Evolutionary conservation across 208 protist genomes (phyloP), one percentile per base, ranked within the genome.

Genomic region (Novymonas esmeraldas): DNA sequence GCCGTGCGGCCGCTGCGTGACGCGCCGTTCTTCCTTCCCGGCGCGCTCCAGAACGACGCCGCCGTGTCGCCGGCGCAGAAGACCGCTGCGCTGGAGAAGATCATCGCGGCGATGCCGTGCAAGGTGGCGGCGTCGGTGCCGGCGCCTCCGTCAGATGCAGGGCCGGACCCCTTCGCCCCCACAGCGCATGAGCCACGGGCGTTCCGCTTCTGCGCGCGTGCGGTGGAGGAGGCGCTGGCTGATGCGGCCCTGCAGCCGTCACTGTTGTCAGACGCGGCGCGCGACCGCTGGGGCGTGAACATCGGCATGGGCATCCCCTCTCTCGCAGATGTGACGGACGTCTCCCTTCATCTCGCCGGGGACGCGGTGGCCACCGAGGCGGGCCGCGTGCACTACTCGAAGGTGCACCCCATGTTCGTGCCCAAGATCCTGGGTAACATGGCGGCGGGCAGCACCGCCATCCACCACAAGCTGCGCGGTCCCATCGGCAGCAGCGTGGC

Each of bases 361-460:
- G 65, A 54, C 28, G 44, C 56, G 38, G 46, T 56, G 2, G 56
- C 48, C 55, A 24, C 29, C 39, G 22, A 61, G 0, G 22, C 9
- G 7, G 68, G 55, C 6, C 45, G 39, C 45, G 28, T 73, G 56
- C 76, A 85, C 39, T 76, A 86, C 54, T 85, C 81, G 70, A 82
- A 58, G 42, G 78, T 99, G 55, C 84, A 87, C 58, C 95, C 97
- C 2, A 86, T 95, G 39, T 99, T 99, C 69, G 87, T 99, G 18
- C 98, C 98, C 3, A 94, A 96, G 62, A 98, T 99, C 24, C 73
- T 99, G 18, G 95, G 97, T n/a, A 99, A 99, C 82, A 98, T 98
- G 85, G 88, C 93, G 10, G 86, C 95, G 11, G 98, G 97, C 18
- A 70, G 87, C 18, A 84, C 98, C 42, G 84, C 90, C 18, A 98